A percentile compares a stretch with the other conserved stretches of the same genome.
Evolutionary conservation across 164 flowering plant genomes (phyloP).

Genomic region (Amborella trichopoda): DNA sequence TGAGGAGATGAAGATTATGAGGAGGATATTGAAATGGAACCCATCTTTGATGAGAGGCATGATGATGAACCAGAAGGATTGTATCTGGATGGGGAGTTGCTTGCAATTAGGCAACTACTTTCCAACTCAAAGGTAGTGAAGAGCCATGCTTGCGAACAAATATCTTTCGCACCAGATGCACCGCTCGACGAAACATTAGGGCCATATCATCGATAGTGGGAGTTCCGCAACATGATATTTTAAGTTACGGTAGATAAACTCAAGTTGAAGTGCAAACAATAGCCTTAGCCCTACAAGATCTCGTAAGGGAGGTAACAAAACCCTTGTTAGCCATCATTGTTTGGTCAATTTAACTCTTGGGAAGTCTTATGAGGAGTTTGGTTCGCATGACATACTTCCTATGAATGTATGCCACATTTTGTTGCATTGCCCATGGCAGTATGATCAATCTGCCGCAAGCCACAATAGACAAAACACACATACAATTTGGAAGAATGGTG

Average conservation of each 20-base stretch:
- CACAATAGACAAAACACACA: neutral
- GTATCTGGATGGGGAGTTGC: too few relatives aligned
- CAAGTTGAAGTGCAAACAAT: neutral
- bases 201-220: neutral
- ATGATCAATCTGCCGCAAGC: neutral
- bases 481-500: neutral
- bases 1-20: too few relatives aligned
- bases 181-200: neutral
- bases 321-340: neutral
- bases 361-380: neutral
- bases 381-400: neutral
- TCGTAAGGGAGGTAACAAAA: neutral
- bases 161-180: too few relatives aligned
- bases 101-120: too few relatives aligned
- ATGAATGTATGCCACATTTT: neutral
- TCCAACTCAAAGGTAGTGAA: too few relatives aligned
- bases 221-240: neutral
- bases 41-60: too few relatives aligned
- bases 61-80: too few relatives aligned
- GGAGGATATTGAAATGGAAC: too few relatives aligned
- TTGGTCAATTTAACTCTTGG: neutral
- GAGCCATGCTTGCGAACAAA: too few relatives aligned
- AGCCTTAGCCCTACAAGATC: neutral
- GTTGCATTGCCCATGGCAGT: neutral
- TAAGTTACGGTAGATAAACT: neutral